These are phyloP conservation scores for Cryphonectria nitschkei DNA, from an alignment of 2,329 filamentous ascomycete genomes.

Conservation along the genomic window DNA sequence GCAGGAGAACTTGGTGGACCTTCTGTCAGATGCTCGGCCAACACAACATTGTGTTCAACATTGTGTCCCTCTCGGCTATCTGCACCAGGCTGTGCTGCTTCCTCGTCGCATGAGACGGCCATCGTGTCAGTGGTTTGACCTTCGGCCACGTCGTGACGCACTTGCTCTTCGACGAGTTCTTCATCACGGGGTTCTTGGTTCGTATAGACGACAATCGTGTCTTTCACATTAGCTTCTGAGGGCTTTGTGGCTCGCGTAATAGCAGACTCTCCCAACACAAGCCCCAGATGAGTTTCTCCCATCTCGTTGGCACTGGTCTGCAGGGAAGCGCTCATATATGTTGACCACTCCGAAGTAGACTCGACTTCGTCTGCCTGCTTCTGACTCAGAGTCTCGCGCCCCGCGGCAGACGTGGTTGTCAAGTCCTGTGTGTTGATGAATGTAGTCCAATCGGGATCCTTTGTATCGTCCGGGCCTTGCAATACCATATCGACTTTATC, in stretches of 20 bases:
- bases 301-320: neutral
- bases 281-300: neutral
- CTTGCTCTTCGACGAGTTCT: neutral
- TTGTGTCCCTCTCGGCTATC: neutral
- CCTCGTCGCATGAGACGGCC: neutral
- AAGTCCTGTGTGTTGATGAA: constrained; percentile 21
- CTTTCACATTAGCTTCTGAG: constrained; percentile 17
- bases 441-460: constrained; percentile 18
- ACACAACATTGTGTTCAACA: neutral
- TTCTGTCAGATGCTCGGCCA: neutral
- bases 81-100: neutral
- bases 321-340: neutral
- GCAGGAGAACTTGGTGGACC: neutral
- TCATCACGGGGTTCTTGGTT: neutral
- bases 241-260: neutral
- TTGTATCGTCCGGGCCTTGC: constrained; percentile 9
- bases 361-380: neutral
- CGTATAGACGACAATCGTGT: constrained; percentile 21
- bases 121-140: neutral
- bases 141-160: neutral
- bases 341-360: constrained; percentile 3
- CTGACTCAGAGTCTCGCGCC: neutral
- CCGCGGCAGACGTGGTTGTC: neutral
- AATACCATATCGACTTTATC: neutral
- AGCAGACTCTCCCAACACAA: neutral